Base-by-base conservation (phyloP, 1,139 yeast species). In the Hyphopichia burtonii region DNA sequence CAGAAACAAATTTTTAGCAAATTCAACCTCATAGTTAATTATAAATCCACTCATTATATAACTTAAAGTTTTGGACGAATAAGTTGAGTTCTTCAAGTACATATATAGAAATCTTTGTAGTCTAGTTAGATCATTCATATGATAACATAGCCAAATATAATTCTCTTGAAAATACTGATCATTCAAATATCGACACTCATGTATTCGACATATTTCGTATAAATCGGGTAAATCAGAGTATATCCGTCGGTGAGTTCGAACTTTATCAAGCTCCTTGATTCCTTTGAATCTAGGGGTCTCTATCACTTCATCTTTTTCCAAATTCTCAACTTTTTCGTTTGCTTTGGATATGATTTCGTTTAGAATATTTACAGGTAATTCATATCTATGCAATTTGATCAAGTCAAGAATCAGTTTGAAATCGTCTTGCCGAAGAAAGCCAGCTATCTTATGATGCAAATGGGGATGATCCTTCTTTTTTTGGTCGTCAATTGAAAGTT, bases 121-220 rank as follows among this genome's bases (percentile, higher is more conserved):
- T 12, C 55, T 49, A 25, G 50, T 50, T 16, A 60, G 15, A 38
- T 66, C 66, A 42, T 65, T 62, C 52, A 52, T 54, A 47, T 68
- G 73, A 47, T 63, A 68, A 43, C 66, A 57, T 20, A 66, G 44
- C 67, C 71, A 64, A 8, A 65, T 58, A 41, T 55, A 61, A 33
- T 53, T 48, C 39, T 59, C 64, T 34, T 58, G 56, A 38, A 62
- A 59, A 16, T 41, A 48, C 41, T 25, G 40, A 25, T 18, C 39
- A 30, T 23, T 33, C 47, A 43, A 40, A 46, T 36, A 37, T 38
- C 38, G 32, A 41, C 34, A 31, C 36, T 58, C 59, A 39, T 58
- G 58, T 2, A 46, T 44, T 17, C 46, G 43, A 43, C 54, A 58
- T 4, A 58, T 51, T n/a, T 44, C 39, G 38, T 59, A 54, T 8